These are phyloP conservation scores for Fraxinus greggii DNA, from an alignment of 305 asterid species.

Conservation along the genomic window DNA sequence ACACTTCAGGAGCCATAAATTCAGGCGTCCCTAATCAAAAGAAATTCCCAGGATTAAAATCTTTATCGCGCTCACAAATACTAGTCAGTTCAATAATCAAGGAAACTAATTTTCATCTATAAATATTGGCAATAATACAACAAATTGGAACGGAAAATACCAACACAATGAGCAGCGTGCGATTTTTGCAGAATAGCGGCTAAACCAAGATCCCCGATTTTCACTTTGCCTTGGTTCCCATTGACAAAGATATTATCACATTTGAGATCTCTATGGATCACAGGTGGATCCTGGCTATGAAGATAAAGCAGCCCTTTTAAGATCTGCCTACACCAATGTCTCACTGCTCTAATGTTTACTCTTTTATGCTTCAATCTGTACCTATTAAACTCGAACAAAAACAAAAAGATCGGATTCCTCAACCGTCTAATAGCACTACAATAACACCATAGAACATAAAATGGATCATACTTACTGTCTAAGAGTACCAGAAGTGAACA, in stretches of 20 bases:
- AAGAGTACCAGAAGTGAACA: conserved; percentile 97
- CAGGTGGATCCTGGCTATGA: conserved; percentile 53
- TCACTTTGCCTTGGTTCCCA: conserved; percentile 2
- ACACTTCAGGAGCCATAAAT: conserved; percentile 70
- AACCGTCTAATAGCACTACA: not conserved
- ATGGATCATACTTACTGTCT: conserved; percentile 67
- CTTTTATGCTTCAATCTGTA: conserved; percentile 76
- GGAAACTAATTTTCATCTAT: not conserved
- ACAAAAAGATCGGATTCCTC: not conserved
- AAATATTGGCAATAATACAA: not conserved
- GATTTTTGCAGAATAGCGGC: conserved; percentile 79
- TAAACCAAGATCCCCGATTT: conserved; percentile 30
- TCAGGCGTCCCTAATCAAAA: conserved; percentile 61
- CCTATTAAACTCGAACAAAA: conserved; percentile 32
- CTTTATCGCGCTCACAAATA: not conserved
- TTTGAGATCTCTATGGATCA: conserved; percentile 10
- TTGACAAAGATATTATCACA: conserved; percentile 10
- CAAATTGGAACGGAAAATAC: conserved; percentile 28
- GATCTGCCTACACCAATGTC: conserved; percentile 87
- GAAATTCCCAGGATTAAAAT: not conserved
- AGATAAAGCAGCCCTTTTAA: conserved; percentile 73
- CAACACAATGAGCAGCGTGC: conserved; percentile 72
- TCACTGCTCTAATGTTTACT: conserved; percentile 75
- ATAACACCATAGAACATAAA: not conserved
- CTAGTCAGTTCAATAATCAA: not conserved